Evolutionary conservation across 345 rosid species (phyloP), one percentile per base, ranked within the genome.

Genomic region (Dimocarpus longan): DNA sequence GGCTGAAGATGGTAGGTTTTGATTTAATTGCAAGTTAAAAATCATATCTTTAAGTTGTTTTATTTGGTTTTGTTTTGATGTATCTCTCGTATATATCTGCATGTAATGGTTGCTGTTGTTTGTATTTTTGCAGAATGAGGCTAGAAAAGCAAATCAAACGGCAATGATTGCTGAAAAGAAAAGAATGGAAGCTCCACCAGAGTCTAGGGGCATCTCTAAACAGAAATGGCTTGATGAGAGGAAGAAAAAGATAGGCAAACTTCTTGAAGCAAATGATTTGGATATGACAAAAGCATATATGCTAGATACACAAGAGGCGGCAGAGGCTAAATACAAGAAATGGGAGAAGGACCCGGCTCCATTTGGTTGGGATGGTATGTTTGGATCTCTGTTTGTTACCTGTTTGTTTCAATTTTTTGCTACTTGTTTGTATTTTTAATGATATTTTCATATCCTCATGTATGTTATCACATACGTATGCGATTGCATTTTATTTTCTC

Each of bases 331-430:
- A 79, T 96, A 94, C 81, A 93, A 96, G 87, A 96, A 96, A 68
- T 93, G 99, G 98, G 98, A 92, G 64, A 94, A 94, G 79, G 98
- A 91, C 76, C 95, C 97, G 22, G 98, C 98, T 42, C 98, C 99
- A 42, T 83, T 79, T 80, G 97, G 98, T 80, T 94, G 99, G 98
- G 99, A 96, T 77, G 98, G 99, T 96, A 87, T 64, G 91, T 77
- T 19, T 44, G 4, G 13, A 24, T 66, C 8, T 68, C 39, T 70
- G n/a, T 22, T 42, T 56, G 22, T 64, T 12, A 32, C 15, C 32
- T 46, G 11, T 75, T 32, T n/a, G 15, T 48, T 18, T 65, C 48
- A 6, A 26, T 10, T 13, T 46, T 2, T 37, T 3, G 64, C 16
- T 74, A 63, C 69, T 63, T 44, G 18, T 12, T 15, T 43, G 67